Evolutionary conservation across 2,329 filamentous ascomycete genomes (phyloP), one percentile per base, ranked within the genome.

Genomic region (Diplodia corticola): DNA sequence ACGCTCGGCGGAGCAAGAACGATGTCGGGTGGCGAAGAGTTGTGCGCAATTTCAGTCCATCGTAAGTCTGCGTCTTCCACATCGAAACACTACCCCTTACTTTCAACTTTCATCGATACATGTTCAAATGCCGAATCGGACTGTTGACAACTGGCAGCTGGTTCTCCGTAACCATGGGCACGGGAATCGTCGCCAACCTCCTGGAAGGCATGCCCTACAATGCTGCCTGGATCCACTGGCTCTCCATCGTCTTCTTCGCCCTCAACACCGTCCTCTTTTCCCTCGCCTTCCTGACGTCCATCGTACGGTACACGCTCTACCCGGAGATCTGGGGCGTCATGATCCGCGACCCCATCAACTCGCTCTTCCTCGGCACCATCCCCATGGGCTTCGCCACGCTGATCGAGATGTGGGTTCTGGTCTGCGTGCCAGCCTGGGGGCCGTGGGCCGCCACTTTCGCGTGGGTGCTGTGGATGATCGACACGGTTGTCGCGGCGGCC

Each of bases 301-400:
- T 84, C 1, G 72, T 87, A 2, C 81, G 88, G 3, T 91, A 90
- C 71, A 79, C 78, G 0, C 69, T 90, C 1, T 90, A 88, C 71
- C 88, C 87, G 0, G 80, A 84, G 68, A 85, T 90, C 26, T 90
- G 87, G 82, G 70, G 66, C 1, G 84, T 82, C 22, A 89, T 91
- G 87, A 81, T 90, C 40, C 76, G 79, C 5, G 85, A 91, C 72
- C 87, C 87, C 0, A 82, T 81, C 1, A 86, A 91, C 72, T 86
- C 84, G 3, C 79, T 91, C 67, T 91, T 91, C 69, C 75, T 91
- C 28, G 88, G 73, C 0, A 87, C 86, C 1, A 83, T 89, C 35
- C 87, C 87, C 1, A 89, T 89, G 85, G 87, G 82, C 0, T 81
- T 90, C 65, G 84, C 86, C 0, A 89, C 87, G 3, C 85, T 90